Evolutionary conservation across 2,329 filamentous ascomycete genomes (phyloP), one percentile per base, ranked within the genome.

Genomic region (Ophiobolus disseminans): DNA sequence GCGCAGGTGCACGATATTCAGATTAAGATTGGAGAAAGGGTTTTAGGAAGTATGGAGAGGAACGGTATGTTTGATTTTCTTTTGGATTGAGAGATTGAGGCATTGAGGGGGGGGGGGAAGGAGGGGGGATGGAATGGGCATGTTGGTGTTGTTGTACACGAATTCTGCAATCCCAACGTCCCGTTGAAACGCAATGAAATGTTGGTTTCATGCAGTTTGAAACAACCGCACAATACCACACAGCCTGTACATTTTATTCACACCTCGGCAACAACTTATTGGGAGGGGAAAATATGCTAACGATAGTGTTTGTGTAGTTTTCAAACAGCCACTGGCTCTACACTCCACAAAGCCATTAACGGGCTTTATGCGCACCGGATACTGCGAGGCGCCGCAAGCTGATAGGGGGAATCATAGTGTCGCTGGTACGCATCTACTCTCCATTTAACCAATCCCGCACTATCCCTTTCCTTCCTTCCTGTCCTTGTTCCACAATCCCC

Each of bases 371-470:
- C 80, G 83, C 38, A 83, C 82, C 49, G 84, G 84, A 16, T 86
- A 84, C 69, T 86, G 84, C 72, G 75, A 80, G 51, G 77, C 80
- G 4, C 81, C 80, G 3, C 66, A 73, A 2, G 74, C 75, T 11
- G 83, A 87, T 60, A 72, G 69, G 14, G 84, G 84, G 17, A 86
- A 86, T 66, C 84, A 87, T 64, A 78, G 80, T 20, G 74, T 87
- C 19, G 84, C 83, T 1, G 80, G 76, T 57, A 60, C 26, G 48
- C 40, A 21, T 32, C 43, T 26, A 22, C 21, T 39, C 39, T 13
- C 3, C 25, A 13, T 10, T 9, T 16, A 28, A 14, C 5, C n/a
- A 23, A 8, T 17, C 14, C 25, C 4, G 21, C 17, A 22, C 6
- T 22, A 38, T n/a, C n/a, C n/a, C n/a, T n/a, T n/a, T n/a, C n/a